Percentiles rank a stretch among this genome's conserved stretches.
These are phyloP conservation scores for Rubroboletus satanas DNA, from an alignment of 768 basidiomycete genomes.

Conservation along the genomic window DNA sequence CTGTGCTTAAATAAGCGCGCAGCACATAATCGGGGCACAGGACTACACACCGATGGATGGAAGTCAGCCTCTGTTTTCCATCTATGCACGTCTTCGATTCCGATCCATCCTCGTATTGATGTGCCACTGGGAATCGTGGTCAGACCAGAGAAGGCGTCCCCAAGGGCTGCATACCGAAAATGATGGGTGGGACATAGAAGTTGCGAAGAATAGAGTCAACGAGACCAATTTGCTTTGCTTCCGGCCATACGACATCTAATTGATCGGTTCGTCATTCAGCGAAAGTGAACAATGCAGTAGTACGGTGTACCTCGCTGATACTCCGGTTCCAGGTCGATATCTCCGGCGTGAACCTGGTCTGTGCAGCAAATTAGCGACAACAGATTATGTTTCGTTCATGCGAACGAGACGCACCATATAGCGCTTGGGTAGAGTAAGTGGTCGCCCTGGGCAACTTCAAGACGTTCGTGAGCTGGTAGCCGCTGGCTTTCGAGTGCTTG, in stretches of 20 bases:
- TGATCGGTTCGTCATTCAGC: neutral
- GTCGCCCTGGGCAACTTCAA: conserved; percentile 56
- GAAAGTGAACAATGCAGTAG: neutral
- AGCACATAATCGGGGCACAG: neutral
- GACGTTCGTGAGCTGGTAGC: conserved; percentile 39
- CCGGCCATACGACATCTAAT: conserved; percentile 76
- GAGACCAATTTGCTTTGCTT: conserved; percentile 67
- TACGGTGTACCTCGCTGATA: conserved; percentile 65
- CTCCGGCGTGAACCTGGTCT: conserved; percentile 64
- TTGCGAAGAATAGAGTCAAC: conserved; percentile 78
- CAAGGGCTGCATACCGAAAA: conserved; percentile 51
- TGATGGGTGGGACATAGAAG: conserved; percentile 76
- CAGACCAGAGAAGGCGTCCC: neutral
- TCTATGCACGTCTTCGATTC: conserved; percentile 71
- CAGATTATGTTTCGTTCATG: too few species aligned
- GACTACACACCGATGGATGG: conserved; percentile 56
- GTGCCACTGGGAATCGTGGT: conserved; percentile 38
- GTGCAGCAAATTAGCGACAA: neutral
- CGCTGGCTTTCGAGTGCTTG: conserved; percentile 7
- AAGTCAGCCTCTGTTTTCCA: conserved; percentile 78
- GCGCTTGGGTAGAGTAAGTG: conserved; percentile 58
- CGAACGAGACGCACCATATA: conserved; percentile 41
- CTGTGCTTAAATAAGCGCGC: conserved; percentile 28
- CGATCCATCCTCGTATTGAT: conserved; percentile 54
- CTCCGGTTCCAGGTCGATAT: conserved; percentile 71